phyloP scores from a whole-genome alignment of 257 asterid genomes.

The Lavandula angustifolia region DNA sequence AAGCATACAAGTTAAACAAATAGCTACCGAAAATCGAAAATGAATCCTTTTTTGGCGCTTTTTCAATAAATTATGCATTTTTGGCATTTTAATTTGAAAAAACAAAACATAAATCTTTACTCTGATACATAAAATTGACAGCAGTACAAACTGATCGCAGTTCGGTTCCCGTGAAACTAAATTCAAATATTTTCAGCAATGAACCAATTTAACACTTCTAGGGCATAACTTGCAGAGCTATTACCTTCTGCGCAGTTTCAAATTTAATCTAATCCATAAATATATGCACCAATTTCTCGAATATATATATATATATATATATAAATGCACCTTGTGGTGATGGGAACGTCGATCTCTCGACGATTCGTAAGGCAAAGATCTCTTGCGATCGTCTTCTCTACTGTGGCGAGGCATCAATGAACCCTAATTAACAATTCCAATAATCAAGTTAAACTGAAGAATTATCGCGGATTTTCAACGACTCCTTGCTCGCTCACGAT shows the following conservation, averaged over 20 bases:
- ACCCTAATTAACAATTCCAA: slow-evolving; percentile 30
- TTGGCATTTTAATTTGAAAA: not conserved
- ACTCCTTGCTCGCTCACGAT: not conserved
- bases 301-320: too few species aligned
- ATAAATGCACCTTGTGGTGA: slow-evolving; percentile 42
- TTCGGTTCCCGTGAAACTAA: not conserved
- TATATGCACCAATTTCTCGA: slow-evolving; percentile 22
- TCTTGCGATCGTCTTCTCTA: slow-evolving; percentile 52
- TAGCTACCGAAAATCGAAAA: not conserved
- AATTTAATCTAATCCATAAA: not conserved
- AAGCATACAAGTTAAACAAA: not conserved
- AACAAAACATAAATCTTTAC: not conserved
- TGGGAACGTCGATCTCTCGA: slow-evolving; percentile 48
- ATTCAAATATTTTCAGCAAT: not conserved
- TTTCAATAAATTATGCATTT: not conserved
- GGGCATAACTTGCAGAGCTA: not conserved
- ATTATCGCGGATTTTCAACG: slow-evolving; percentile 2
- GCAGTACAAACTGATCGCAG: not conserved
- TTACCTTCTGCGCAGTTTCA: not conserved
- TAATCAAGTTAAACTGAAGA: slow-evolving; percentile 12
- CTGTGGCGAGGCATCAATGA: slow-evolving; percentile 53
- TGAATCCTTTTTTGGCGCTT: not conserved
- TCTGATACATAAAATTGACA: not conserved
- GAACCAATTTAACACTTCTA: not conserved
- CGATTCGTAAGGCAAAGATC: slow-evolving; percentile 52